Evolutionary conservation across 495 filamentous ascomycete species (phyloP), one percentile per base, ranked within the genome.

Genomic region (Penicillium desertorum): DNA sequence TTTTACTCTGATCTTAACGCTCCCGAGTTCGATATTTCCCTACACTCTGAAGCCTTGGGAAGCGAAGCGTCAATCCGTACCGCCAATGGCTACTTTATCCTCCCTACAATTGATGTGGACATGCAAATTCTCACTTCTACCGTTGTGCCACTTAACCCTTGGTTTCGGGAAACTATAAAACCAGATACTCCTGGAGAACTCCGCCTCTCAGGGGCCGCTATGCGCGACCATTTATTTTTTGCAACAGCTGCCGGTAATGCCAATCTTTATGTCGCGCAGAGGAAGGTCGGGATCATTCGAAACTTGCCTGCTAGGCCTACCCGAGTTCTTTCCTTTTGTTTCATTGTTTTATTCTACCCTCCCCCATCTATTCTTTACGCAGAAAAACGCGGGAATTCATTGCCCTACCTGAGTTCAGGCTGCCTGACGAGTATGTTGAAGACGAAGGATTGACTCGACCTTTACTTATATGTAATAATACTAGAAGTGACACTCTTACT

Each of bases 201-300:
- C 19, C 54, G 54, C 2, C 54, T 56, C 27, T 42, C 54, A 30
- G 54, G 54, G 11, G 9, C 30, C 4, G 44, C 12, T 14, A 57
- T 57, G 37, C 46, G 45, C 23, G 23, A 49, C 12, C 14, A 51
- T 57, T 20, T 50, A 5, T 57, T 22, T 27, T 50, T 57, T 44
- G 45, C 54, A 20, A 57, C 45, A 2, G n/a, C 32, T 10, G 45
- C 54, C 5, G 54, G 45, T 23, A 57, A 57, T 44, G 22, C n/a
- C 22, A 5, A 32, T n/a, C 37, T 57, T 57, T 57, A 43, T 5
- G 25, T 57, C 9, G 32, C 54, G 11, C 16, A 57, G 45, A 57
- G 51, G 17, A 57, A 57, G 29, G 36, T n/a, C 25, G 45, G 46
- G n/a, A 39, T 57, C 5, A 48, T 56, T 43, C 45, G 45, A 1